Evolutionary conservation across 306 rosid genomes (phyloP).

Genomic region (Prunus padus): DNA sequence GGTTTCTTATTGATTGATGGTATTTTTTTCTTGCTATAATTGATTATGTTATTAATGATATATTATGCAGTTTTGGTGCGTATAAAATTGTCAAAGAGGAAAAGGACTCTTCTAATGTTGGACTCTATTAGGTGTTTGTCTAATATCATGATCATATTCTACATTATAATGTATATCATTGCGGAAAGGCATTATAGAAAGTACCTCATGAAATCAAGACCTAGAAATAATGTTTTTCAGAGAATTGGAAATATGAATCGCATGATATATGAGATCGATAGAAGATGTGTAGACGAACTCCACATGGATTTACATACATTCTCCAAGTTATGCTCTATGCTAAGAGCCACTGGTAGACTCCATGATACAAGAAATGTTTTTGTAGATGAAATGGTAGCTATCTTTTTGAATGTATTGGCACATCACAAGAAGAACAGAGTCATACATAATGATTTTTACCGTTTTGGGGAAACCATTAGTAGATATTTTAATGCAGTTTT

Average conservation of each 20-base stretch:
- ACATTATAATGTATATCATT: neutral
- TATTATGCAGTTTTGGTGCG: no score
- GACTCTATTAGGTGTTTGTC: no score
- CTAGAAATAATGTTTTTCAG: neutral
- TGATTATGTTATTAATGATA: no score
- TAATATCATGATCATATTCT: no score
- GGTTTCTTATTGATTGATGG: no score
- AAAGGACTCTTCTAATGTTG: no score
- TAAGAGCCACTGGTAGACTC: neutral
- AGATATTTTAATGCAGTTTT: neutral
- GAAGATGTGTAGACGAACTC: neutral
- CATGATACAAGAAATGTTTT: neutral
- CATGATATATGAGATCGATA: neutral
- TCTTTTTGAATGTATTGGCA: neutral
- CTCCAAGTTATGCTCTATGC: neutral
- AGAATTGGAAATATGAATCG: neutral
- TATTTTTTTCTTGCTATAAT: no score
- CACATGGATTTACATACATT: slow-evolving; percentile 1
- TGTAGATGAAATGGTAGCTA: neutral
- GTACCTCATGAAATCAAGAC: neutral
- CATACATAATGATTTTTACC: neutral
- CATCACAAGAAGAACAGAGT: slow-evolving; percentile 21
- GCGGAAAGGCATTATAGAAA: neutral
- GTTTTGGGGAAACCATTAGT: slow-evolving; percentile 3
- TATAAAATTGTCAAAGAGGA: no score